phyloP scores from a whole-genome alignment of 2,329 filamentous ascomycete species.

The Fusarium praegraminearum region DNA sequence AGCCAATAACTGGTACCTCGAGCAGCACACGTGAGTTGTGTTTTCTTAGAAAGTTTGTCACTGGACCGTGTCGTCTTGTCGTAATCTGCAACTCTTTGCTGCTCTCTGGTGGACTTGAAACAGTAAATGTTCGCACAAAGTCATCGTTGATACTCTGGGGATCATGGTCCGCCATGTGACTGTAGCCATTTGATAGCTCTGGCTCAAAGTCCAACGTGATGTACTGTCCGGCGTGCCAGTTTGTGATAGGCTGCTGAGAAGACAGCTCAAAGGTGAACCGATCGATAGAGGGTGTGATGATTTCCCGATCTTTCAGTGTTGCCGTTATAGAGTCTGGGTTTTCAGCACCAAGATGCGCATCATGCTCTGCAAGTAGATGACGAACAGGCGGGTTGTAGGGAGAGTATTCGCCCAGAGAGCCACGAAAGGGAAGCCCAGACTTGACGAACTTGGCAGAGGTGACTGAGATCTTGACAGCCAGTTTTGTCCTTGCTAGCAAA shows the following conservation, averaged over 20 bases:
- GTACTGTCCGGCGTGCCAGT: conserved; percentile 80
- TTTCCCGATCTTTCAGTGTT: conserved; percentile 67
- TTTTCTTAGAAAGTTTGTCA: conserved; percentile 73
- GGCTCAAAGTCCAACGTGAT: conserved; percentile 78
- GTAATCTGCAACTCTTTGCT: conserved; percentile 76
- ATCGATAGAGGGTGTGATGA: conserved; percentile 74
- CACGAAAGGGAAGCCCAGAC: conserved; percentile 76
- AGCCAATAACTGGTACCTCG: conserved; percentile 76
- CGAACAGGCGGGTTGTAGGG: conserved; percentile 85
- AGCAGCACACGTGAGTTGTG: conserved; percentile 66
- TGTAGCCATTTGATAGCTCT: conserved; percentile 79
- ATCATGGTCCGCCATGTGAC: conserved; percentile 86
- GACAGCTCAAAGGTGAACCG: conserved; percentile 68
- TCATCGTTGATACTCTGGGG: conserved; percentile 87
- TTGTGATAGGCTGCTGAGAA: conserved; percentile 32
- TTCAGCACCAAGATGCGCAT: conserved; percentile 26
- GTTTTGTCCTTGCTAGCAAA: conserved; percentile 75
- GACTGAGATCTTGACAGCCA: conserved; percentile 77
- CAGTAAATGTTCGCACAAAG: conserved; percentile 84
- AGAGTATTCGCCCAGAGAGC: conserved; percentile 67
- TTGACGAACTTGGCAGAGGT: conserved; percentile 71
- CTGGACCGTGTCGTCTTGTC: conserved; percentile 74
- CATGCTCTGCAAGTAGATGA: conserved; percentile 69
- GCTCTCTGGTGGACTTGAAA: conserved; percentile 69
- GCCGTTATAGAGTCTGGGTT: conserved; percentile 55